Evolutionary conservation across 164 flowering plant genomes (phyloP).

Genomic region (Paratinospora sagittata): DNA sequence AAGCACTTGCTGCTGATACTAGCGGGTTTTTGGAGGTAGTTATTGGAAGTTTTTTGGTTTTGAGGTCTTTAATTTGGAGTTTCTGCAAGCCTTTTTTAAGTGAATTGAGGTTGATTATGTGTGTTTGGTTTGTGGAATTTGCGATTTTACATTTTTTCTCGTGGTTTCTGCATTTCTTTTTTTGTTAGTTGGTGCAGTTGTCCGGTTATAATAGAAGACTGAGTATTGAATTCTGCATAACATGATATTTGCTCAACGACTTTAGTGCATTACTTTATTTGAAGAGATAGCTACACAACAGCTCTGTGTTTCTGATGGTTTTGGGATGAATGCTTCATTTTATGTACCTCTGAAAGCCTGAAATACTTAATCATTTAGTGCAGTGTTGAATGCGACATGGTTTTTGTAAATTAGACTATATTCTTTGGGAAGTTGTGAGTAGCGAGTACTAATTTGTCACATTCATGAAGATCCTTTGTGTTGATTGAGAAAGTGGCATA

Average conservation of each 20-base stretch:
- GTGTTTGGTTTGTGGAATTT: too few species aligned
- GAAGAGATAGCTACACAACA: too few species aligned
- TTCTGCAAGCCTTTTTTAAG: constrained; percentile 6
- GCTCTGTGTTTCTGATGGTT: background rate
- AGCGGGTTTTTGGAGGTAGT: too few species aligned
- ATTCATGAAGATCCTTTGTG: background rate
- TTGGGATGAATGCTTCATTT: background rate
- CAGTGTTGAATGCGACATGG: background rate
- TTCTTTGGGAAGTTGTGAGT: background rate
- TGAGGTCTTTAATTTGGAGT: constrained; percentile 14
- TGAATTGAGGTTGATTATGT: background rate
- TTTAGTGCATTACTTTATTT: background rate
- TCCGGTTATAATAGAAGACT: too few species aligned
- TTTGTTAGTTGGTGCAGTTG: too few species aligned
- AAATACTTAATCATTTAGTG: too few species aligned
- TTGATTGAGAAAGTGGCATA: background rate
- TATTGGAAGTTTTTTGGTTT: too few species aligned
- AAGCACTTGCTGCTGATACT: too few species aligned
- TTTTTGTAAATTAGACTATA: background rate
- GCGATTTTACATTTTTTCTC: too few species aligned
- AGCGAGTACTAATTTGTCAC: background rate
- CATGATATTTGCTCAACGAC: background rate
- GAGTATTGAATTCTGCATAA: background rate
- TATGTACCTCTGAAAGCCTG: too few species aligned
- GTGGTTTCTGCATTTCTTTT: background rate